These are phyloP conservation scores for Nicotiana knightiana DNA, from an alignment of 257 asterid species.

Conservation along the genomic window DNA sequence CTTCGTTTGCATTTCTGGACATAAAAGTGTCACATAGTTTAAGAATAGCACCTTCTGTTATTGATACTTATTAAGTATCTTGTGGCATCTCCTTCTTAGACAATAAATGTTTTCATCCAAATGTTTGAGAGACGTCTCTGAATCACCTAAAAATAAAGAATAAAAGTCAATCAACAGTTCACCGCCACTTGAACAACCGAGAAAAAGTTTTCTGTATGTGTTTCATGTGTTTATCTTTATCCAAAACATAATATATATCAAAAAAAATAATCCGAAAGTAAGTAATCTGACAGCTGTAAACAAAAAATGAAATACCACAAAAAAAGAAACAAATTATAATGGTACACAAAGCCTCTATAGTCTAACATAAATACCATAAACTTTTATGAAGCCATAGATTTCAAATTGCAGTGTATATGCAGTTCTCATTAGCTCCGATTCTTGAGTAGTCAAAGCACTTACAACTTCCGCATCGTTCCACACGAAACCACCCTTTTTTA, in stretches of 20 bases:
- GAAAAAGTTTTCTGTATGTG: no score
- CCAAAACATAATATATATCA: not conserved
- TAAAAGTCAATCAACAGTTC: no score
- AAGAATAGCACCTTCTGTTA: slow-evolving; percentile 18
- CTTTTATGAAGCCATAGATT: slow-evolving; percentile 24
- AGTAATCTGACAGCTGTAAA: no score
- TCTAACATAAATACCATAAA: slow-evolving; percentile 9
- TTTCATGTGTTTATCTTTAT: no score
- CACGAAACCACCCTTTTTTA: no score
- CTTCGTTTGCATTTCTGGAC: not conserved
- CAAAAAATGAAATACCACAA: not conserved
- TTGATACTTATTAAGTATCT: slow-evolving; percentile 23
- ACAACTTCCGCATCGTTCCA: no score
- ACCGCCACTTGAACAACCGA: no score
- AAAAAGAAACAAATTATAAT: not conserved
- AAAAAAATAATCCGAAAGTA: not conserved
- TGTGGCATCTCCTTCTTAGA: slow-evolving; percentile 18
- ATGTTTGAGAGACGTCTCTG: slow-evolving; percentile 13
- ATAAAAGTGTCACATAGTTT: not conserved
- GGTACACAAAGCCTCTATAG: not conserved
- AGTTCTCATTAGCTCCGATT: slow-evolving; percentile 11
- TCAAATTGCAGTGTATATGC: slow-evolving; percentile 32
- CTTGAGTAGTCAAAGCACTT: no score
- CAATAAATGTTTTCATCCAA: slow-evolving; percentile 22
- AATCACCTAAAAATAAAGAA: no score